A percentile compares a stretch with the other conserved stretches of the same genome.
Evolutionary conservation across 495 filamentous ascomycete species (phyloP).

Genomic region (Elasticomyces elasticus): DNA sequence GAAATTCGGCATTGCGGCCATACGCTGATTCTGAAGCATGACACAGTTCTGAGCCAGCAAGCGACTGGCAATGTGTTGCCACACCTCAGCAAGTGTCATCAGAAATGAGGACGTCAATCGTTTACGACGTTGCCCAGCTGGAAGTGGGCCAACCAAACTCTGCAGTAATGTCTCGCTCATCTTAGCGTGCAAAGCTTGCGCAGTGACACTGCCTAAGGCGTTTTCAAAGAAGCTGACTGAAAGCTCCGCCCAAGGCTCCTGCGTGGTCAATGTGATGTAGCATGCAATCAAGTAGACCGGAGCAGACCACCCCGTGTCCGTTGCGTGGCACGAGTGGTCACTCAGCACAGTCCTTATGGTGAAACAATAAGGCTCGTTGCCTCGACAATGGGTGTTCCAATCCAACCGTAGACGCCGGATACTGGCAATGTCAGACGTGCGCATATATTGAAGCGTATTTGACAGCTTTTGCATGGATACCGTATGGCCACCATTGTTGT

Average conservation of each 20-base stretch:
- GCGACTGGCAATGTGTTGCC: background rate
- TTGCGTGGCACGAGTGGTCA: background rate
- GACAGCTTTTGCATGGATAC: background rate
- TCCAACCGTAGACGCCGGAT: background rate
- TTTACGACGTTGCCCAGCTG: background rate
- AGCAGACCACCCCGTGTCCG: background rate
- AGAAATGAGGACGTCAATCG: background rate
- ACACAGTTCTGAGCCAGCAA: background rate
- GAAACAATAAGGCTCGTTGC: background rate
- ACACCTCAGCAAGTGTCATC: background rate
- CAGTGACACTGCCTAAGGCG: background rate
- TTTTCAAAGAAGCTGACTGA: background rate
- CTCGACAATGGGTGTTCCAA: background rate
- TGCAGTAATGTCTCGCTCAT: background rate
- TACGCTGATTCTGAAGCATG: background rate
- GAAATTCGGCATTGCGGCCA: background rate
- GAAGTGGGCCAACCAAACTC: background rate
- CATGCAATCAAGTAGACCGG: background rate
- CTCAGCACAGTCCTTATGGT: background rate
- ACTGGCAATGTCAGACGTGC: background rate
- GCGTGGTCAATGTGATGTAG: background rate
- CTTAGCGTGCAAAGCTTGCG: background rate
- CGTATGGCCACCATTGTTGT: background rate
- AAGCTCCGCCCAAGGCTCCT: background rate
- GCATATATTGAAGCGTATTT: background rate